Base-by-base conservation (phyloP, 2,329 filamentous ascomycete genomes). In the Fusarium staphyleae region DNA sequence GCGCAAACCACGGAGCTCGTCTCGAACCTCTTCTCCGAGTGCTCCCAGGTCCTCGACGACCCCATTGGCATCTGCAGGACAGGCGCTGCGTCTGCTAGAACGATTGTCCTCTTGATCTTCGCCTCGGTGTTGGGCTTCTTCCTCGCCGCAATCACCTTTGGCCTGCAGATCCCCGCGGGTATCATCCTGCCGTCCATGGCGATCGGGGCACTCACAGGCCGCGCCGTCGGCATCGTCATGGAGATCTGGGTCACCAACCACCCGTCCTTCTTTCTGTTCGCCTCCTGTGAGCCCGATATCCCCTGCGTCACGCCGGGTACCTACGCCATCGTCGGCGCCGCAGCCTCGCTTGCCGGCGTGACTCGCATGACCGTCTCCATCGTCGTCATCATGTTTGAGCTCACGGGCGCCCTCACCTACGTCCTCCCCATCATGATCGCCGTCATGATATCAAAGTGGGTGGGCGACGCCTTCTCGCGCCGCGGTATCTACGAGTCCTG, bases 371-470 rank as follows among this genome's bases (percentile, higher is more conserved):
- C 95, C 0, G 92, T 97, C 10, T 97, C 93, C 11, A 97, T 99
- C 63, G 93, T 99, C 4, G 95, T 98, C 68, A 99, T 99, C 76
- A 97, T 97, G 89, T 99, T 99, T 69, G 95, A 99, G 77, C 87
- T 99, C 49, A 99, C 95, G 0, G 95, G 95, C 45, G 95, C 95
- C 1, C 82, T 99, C 22, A 96, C 92, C 1, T 98, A 98, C 70
- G 93, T 99, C 41, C 85, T 99, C 7, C 95, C 95, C 48, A 99
- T 98, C 73, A 99, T 99, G 95, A 90, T 99, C 60, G 92, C 93
- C 35, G 95, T 99, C 69, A 96, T 99, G 93, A 82, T 98, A 36
- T 90, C 90, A 58, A 99, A 99, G 77, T 99, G 95, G 95, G 91
- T 96, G 19, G 95, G 93, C 68, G 95, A 99, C 73, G 93, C 92